Percentiles rank a stretch among this genome's conserved stretches.
Evolutionary conservation across 2,329 filamentous ascomycete genomes (phyloP).

Genomic region (Botrytis medusae): DNA sequence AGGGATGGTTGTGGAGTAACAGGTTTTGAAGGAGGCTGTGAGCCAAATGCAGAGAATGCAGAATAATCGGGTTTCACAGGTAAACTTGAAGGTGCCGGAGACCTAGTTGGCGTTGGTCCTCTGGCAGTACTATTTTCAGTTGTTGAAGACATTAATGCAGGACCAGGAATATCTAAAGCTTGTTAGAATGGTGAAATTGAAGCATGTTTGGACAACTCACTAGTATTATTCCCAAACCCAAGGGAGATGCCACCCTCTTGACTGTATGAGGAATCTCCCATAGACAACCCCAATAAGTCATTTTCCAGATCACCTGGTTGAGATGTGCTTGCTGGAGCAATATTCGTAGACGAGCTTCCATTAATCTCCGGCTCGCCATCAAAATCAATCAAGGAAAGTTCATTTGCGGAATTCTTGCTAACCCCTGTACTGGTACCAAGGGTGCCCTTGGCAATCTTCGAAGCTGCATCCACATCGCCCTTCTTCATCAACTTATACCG

Average conservation of each 20-base stretch:
- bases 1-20: conserved; percentile 53
- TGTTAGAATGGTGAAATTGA: conserved; percentile 30
- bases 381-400: conserved; percentile 93
- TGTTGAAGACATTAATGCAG: conserved; percentile 60
- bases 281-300: conserved; percentile 84
- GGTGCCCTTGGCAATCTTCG: conserved; percentile 80
- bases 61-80: conserved; percentile 46
- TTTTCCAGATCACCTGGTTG: conserved; percentile 73
- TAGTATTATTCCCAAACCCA: conserved; percentile 69
- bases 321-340: conserved; percentile 39
- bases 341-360: conserved; percentile 47
- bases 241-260: conserved; percentile 81
- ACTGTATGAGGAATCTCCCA: conserved; percentile 63
- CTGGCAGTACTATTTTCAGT: conserved; percentile 61
- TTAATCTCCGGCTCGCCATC: conserved; percentile 63
- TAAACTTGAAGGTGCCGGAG: conserved; percentile 29
- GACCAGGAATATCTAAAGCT: conserved; percentile 60
- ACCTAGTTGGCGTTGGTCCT: conserved; percentile 46
- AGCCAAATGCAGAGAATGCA: conserved; percentile 56
- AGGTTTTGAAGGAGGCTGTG: conserved; percentile 50
- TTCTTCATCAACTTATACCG: conserved; percentile 95
- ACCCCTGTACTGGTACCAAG: conserved; percentile 66
- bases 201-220: conserved; percentile 44
- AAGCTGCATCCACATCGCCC: conserved; percentile 81
- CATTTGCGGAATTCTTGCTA: conserved; percentile 66